Evolutionary conservation across 176 grass and related monocot genomes (phyloP), one percentile per base, ranked within the genome.

Genomic region (Tillandsia fasciculata): DNA sequence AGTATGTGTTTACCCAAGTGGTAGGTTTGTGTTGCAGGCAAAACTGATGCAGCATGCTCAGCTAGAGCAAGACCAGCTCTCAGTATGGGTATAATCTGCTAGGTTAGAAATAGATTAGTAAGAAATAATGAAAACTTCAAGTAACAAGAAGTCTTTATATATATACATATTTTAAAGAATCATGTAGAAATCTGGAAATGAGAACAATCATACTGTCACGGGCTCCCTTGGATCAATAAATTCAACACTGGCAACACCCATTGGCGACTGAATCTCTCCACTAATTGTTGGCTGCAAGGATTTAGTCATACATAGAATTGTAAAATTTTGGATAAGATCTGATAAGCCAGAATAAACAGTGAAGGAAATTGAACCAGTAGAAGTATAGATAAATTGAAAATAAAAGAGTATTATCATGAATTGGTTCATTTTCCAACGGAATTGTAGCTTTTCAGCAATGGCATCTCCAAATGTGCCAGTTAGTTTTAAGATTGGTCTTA

Each of bases 161-260:
- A 61, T n/a, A 3, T 51, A 20, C 70, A 24, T 24, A 6, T 7
- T 42, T 67, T 23, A 67, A 9, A 47, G 51, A 76, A 76, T 9
- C 63, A 75, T 76, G 3, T 61, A 53, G 2, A 53, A 17, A 11
- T 48, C 11, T 29, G 23, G 27, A 10, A 75, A 48, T 59, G 50
- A 74, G 87, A 77, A 65, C 78, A 33, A 78, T 42, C 79, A 83
- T 76, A 97, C 94, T 61, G 82, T 49, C 73, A 93, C 75, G 77
- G 94, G 87, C 66, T 99, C 89, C 80, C 89, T 83, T 81, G 94
- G 94, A 78, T 99, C 94, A 54, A 99, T 85, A 66, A 99, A 99
- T 85, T 99, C 94, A 74, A 99, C 89, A 75, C 78, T 87, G 42
- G 94, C 78, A 77, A 86, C 82, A 81, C 79, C 84, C 70, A 99